Conservation (phyloP, 2,329 filamentous ascomycete species). For the Didymella lethalis region DNA sequence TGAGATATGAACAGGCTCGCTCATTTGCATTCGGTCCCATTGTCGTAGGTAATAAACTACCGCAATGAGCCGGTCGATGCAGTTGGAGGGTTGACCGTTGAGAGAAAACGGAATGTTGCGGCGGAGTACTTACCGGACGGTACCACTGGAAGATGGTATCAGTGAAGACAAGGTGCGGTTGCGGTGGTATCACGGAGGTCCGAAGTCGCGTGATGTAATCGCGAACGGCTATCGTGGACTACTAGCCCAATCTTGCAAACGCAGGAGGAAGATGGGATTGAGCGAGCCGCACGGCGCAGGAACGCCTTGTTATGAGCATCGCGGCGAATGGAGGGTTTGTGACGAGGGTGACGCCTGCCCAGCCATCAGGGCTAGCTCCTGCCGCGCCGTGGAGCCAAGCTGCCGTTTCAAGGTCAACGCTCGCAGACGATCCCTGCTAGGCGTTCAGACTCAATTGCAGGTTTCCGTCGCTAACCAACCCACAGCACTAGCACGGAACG, state of each 20-base stretch:
- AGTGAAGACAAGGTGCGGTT: slow-evolving; percentile 7
- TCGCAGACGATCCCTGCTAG: slow-evolving; percentile 13
- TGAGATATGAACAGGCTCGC: slow-evolving; percentile 15
- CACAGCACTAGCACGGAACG: slow-evolving; percentile 5
- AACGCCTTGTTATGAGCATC: slow-evolving; percentile 11
- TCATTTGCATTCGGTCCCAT: slow-evolving; percentile 15
- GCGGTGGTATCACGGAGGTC: slow-evolving; percentile 9
- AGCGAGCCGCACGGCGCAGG: slow-evolving; percentile 8
- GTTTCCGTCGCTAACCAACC: slow-evolving; percentile 13
- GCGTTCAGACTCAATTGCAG: slow-evolving; percentile 9
- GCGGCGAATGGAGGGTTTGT: slow-evolving; percentile 3
- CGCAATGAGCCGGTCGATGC: slow-evolving; percentile 13
- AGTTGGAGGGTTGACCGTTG: neutral
- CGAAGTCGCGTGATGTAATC: slow-evolving; percentile 9
- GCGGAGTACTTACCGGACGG: slow-evolving; percentile 20
- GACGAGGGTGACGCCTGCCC: slow-evolving; percentile 23
- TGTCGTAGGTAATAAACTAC: slow-evolving; percentile 3
- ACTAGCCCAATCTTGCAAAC: slow-evolving; percentile 6
- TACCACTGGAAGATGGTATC: slow-evolving; percentile 9
- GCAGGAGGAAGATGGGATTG: neutral
- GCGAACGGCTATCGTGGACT: slow-evolving; percentile 10
- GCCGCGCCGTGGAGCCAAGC: slow-evolving; percentile 12
- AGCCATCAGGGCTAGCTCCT: slow-evolving; percentile 16
- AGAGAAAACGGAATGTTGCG: slow-evolving; percentile 11
- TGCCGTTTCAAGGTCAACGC: slow-evolving; percentile 15